phyloP scores from a whole-genome alignment of 805 yeast species.

The Kuraishia borneana region DNA sequence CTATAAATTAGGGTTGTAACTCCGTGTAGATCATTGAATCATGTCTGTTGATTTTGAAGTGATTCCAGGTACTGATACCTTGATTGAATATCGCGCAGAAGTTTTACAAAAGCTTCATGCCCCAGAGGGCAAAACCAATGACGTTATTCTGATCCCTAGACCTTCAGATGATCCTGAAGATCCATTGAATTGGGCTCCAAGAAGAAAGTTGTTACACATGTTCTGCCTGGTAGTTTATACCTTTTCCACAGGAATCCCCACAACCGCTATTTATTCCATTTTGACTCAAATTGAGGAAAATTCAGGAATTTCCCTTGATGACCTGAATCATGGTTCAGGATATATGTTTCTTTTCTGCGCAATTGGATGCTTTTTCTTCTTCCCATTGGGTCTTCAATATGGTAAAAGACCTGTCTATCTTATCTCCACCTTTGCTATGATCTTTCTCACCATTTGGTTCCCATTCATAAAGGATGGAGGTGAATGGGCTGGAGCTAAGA shows the following conservation, averaged over 20 bases:
- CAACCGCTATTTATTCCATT: conserved; percentile 16
- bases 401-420: conserved; percentile 27
- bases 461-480: conserved; percentile 20
- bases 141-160: conserved; percentile 48
- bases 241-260: conserved; percentile 15
- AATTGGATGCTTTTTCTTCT: conserved; percentile 22
- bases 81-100: no score
- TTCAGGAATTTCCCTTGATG: conserved; percentile 11
- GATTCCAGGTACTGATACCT: no score
- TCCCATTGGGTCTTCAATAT: conserved; percentile 26
- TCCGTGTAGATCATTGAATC: no score
- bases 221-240: conserved; percentile 30
- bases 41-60: no score
- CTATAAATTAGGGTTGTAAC: no score
- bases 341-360: conserved; percentile 28
- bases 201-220: conserved; percentile 35
- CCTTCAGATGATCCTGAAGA: conserved; percentile 64
- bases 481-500: conserved; percentile 18
- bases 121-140: no score
- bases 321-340: conserved; percentile 27
- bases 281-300: conserved; percentile 11
- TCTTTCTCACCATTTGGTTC: conserved; percentile 20
- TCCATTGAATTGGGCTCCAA: conserved; percentile 51
- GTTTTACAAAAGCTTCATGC: no score
- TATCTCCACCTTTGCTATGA: conserved; percentile 17